phyloP scores from a whole-genome alignment of 164 flowering plant species.

The Vitis cinerea region DNA sequence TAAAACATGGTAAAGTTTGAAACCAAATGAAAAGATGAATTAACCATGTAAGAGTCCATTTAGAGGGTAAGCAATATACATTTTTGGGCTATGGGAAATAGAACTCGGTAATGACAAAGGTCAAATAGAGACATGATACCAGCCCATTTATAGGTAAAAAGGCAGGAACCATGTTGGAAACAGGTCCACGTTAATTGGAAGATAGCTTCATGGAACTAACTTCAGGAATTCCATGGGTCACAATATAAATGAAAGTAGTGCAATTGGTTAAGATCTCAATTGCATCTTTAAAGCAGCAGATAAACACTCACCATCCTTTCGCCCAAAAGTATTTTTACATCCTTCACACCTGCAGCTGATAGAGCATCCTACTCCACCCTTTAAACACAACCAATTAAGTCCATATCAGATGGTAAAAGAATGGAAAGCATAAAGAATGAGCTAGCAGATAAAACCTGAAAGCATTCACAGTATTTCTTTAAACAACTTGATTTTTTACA shows the following conservation, averaged over 20 bases:
- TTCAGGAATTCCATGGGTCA: neutral
- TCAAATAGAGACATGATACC: neutral
- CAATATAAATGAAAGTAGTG: neutral
- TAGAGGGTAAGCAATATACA: neutral
- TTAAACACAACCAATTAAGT: neutral
- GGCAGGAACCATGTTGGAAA: neutral
- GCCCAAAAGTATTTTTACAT: slow-evolving; percentile 40
- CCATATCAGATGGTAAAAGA: slow-evolving; percentile 1
- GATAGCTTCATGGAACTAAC: neutral
- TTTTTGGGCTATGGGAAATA: neutral
- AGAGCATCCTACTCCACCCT: slow-evolving; percentile 55
- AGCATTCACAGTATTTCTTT: slow-evolving; percentile 55
- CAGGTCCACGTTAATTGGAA: neutral
- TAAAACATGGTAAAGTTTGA: neutral
- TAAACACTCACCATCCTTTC: slow-evolving; percentile 35
- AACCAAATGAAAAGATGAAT: no score
- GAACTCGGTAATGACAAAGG: neutral
- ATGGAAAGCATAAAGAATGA: neutral
- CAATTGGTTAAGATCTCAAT: neutral
- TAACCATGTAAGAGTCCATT: neutral
- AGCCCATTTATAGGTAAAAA: neutral
- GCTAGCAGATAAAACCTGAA: slow-evolving; percentile 25
- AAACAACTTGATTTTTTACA: slow-evolving; percentile 46
- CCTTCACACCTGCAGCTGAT: slow-evolving; percentile 44
- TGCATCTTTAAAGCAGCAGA: neutral